phyloP scores from a whole-genome alignment of 352 stramenopile species.

The Globisporangium barbulae region DNA sequence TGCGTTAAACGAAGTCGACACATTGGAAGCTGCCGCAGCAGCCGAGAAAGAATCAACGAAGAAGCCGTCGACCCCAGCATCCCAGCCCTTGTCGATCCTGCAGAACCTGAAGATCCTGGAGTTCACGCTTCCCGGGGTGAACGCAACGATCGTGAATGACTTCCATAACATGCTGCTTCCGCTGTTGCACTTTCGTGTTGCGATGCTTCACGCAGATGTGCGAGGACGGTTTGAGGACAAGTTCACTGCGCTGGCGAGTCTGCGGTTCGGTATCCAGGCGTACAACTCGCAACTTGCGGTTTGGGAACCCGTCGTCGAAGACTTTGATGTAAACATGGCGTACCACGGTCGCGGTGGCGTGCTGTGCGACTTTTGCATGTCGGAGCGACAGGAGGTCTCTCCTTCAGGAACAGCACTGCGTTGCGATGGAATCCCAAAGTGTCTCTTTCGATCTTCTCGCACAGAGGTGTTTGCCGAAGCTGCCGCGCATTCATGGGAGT shows the following conservation, averaged over 20 bases:
- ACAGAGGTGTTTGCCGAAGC: slow-evolving; percentile 69
- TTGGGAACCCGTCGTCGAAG: slow-evolving; percentile 82
- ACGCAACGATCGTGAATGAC: slow-evolving; percentile 83
- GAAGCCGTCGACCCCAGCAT: slow-evolving; percentile 20
- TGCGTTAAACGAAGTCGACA: slow-evolving; percentile 1
- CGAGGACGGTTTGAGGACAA: slow-evolving; percentile 58
- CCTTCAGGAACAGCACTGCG: slow-evolving; percentile 46
- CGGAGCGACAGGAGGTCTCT: slow-evolving; percentile 58
- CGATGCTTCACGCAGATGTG: slow-evolving; percentile 64
- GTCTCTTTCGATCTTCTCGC: slow-evolving; percentile 61
- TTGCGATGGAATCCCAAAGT: slow-evolving; percentile 72
- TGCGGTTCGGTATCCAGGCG: slow-evolving; percentile 71
- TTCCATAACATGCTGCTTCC: slow-evolving; percentile 87
- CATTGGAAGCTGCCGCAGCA: not conserved
- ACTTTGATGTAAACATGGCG: slow-evolving; percentile 78
- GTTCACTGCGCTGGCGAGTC: slow-evolving; percentile 54
- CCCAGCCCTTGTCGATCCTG: slow-evolving; percentile 33
- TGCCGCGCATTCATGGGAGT: slow-evolving; percentile 59
- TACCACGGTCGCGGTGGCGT: slow-evolving; percentile 65
- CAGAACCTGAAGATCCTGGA: slow-evolving; percentile 76
- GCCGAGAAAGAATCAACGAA: not conserved
- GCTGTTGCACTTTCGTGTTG: slow-evolving; percentile 70
- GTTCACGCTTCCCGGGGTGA: slow-evolving; percentile 70
- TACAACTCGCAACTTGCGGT: slow-evolving; percentile 87
- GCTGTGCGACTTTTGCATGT: slow-evolving; percentile 80